A percentile compares a stretch with the other conserved stretches of the same genome.
phyloP scores from a whole-genome alignment of 371 early-diverging fungal genomes.

The Rhizomucor pusillus region DNA sequence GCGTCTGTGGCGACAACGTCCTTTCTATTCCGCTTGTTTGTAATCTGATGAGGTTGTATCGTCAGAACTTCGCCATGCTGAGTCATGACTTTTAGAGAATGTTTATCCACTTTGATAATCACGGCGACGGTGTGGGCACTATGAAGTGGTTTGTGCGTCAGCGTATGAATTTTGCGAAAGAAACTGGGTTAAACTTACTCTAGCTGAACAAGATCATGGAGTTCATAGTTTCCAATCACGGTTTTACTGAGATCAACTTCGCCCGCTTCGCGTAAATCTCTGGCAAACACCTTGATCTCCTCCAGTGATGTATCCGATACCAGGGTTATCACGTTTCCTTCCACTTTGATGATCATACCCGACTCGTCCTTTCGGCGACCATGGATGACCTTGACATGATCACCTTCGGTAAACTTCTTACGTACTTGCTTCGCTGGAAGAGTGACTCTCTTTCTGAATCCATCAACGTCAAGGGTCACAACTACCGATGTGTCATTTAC shows the following conservation, averaged over 20 bases:
- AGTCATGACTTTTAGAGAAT: constrained; percentile 74
- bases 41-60: constrained; percentile 71
- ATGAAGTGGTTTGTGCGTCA: too few relatives aligned
- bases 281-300: constrained; percentile 82
- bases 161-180: too few relatives aligned
- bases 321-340: constrained; percentile 77
- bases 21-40: constrained; percentile 62
- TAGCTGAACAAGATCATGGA: constrained; percentile 87
- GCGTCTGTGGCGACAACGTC: constrained; percentile 78
- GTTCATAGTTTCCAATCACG: constrained; percentile 63
- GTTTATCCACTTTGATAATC: constrained; percentile 80
- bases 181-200: constrained; percentile 47
- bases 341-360: constrained; percentile 84
- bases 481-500: constrained; percentile 66
- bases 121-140: constrained; percentile 70
- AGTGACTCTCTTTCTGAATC: constrained; percentile 46
- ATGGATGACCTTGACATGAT: constrained; percentile 91
- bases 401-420: constrained; percentile 87
- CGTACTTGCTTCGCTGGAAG: constrained; percentile 67
- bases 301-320: constrained; percentile 74
- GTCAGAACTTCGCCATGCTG: constrained; percentile 73
- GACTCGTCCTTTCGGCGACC: constrained; percentile 87
- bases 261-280: constrained; percentile 80
- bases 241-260: constrained; percentile 50
- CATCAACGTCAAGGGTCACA: constrained; percentile 54